phyloP scores from a whole-genome alignment of 192 early-diverging fungal genomes.

The Coemansia sp. region DNA sequence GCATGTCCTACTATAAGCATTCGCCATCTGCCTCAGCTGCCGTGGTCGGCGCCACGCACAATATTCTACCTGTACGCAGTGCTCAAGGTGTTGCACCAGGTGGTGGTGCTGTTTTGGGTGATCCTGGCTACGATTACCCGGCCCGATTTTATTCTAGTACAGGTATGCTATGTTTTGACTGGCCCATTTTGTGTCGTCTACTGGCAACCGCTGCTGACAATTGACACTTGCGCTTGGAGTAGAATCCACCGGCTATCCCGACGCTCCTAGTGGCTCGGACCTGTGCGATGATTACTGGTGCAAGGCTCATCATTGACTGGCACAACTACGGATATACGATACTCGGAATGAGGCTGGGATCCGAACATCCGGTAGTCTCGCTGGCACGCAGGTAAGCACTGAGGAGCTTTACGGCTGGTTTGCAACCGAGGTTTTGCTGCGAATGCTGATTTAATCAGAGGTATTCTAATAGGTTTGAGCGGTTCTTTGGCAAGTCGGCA shows the following conservation, averaged over 20 bases:
- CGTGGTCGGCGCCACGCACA: constrained; percentile 54
- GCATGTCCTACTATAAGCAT: constrained; percentile 13
- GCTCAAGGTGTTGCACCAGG: constrained; percentile 62
- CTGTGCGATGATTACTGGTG: constrained; percentile 61
- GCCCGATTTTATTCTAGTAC: constrained; percentile 71
- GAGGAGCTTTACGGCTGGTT: background rate
- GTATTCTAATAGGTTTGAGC: constrained; percentile 40
- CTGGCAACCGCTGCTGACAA: background rate
- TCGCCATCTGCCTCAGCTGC: constrained; percentile 45
- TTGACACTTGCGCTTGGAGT: constrained; percentile 2
- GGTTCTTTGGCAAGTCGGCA: constrained; percentile 52
- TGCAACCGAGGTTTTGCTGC: background rate
- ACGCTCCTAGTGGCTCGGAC: constrained; percentile 77
- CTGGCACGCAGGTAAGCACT: constrained; percentile 29
- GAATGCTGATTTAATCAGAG: too few species aligned
- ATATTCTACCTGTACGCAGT: constrained; percentile 68
- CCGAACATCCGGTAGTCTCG: constrained; percentile 42
- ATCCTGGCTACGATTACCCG: constrained; percentile 56
- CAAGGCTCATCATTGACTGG: constrained; percentile 90
- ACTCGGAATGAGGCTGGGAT: constrained; percentile 69
- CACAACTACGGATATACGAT: constrained; percentile 95
- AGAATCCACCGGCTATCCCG: constrained; percentile 94
- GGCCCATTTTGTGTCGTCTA: background rate
- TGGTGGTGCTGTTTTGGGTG: constrained; percentile 60
- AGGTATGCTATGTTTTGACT: constrained; percentile 52